Evolutionary conservation across 1,284 basidiomycete species (phyloP), one percentile per base, ranked within the genome.

Genomic region (Entoloma clypeatum): DNA sequence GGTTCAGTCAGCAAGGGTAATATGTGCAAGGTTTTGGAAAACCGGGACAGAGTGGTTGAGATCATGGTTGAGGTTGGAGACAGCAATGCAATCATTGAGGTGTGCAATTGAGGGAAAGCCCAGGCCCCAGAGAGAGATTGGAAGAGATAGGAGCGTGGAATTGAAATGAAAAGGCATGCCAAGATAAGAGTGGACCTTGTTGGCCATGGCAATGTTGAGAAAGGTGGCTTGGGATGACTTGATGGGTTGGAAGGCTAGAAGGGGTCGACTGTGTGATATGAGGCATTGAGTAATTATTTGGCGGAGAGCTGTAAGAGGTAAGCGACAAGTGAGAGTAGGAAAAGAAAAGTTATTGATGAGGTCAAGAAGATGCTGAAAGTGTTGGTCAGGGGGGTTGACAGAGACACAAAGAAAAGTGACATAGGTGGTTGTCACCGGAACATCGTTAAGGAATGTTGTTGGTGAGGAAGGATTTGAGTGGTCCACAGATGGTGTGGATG

Each of bases 1-100:
- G 0, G 49, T 54, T 60, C 60, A 64, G 41, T 67, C 63, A 0
- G 53, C 52, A 1, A 63, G 43, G 0, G 60, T 64, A 10, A 67
- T 58, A 0, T 18, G 14, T 1, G 63, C 60, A 48, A 64, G 54
- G 0, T 22, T 45, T 1, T 49, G 39, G 33, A 56, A 64, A 0
- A 53, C 41, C 0, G 48, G 25, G 3, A 64, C 52, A 23, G 59
- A 60, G 39, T 64, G 63, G 27, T 64, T 64, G 1, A 65, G 52
- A 30, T 62, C 56, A 0, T 54, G 42, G 3, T 43, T 16, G 0
- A 64, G 10, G 0, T 56, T 54, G 10, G 51, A 29, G 1, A 63
- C 39, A 0, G 59, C 51, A 3, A 59, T 32, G 1, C 42, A 22
- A 1, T 42, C 52, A 37, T 65, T 67, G n/a, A 64, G 53, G 0